These are phyloP conservation scores for Ploettnerulaceae sp. DNA, from an alignment of 2,329 filamentous ascomycete genomes.

Conservation along the genomic window DNA sequence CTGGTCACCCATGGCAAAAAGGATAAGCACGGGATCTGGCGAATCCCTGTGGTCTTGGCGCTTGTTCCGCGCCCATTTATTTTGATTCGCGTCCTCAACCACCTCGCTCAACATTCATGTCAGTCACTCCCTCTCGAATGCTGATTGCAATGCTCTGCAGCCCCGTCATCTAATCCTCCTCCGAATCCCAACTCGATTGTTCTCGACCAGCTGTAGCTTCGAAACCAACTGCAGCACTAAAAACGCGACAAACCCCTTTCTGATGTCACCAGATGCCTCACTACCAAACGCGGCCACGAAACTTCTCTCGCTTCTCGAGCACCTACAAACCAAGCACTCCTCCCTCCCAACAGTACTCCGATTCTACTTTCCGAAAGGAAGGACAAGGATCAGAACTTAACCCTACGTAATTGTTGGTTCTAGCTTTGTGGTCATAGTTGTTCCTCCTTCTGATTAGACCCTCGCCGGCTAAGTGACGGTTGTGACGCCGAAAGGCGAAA, in stretches of 20 bases:
- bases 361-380: slow-evolving; percentile 65
- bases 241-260: slow-evolving; percentile 20
- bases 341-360: slow-evolving; percentile 79
- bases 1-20: neutral
- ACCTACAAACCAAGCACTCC: slow-evolving; percentile 54
- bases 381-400: slow-evolving; percentile 85
- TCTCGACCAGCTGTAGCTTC: slow-evolving; percentile 18
- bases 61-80: neutral
- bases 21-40: slow-evolving; percentile 9
- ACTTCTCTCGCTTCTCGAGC: slow-evolving; percentile 43
- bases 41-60: slow-evolving; percentile 2
- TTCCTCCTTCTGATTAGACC: slow-evolving; percentile 63
- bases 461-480: slow-evolving; percentile 24
- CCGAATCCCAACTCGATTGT: slow-evolving; percentile 15
- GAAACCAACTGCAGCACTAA: slow-evolving; percentile 26
- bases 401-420: slow-evolving; percentile 81
- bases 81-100: slow-evolving; percentile 2
- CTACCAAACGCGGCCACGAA: slow-evolving; percentile 26
- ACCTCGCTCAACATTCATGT: slow-evolving; percentile 15
- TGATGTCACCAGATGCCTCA: slow-evolving; percentile 23
- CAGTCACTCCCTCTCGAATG: slow-evolving; percentile 27
- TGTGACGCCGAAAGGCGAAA: slow-evolving; percentile 38
- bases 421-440: slow-evolving; percentile 71
- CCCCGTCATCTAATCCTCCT: slow-evolving; percentile 1
- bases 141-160: slow-evolving; percentile 24